Percentiles rank a stretch among this genome's conserved stretches.
These are phyloP conservation scores for Amaranthus tricolor DNA, from an alignment of 179 eudicot genomes.

Conservation along the genomic window DNA sequence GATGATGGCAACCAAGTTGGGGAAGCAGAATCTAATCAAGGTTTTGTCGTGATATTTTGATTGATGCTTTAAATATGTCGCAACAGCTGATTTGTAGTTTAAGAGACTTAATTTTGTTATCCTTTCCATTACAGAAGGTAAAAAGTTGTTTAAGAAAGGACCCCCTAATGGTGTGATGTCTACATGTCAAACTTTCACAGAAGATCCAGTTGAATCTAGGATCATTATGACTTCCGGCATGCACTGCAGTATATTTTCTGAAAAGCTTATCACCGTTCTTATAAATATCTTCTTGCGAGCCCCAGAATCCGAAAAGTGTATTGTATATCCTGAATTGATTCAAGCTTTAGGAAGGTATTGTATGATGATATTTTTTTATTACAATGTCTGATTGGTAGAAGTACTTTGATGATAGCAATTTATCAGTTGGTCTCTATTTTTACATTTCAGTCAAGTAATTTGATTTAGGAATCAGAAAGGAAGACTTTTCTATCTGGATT, in stretches of 20 bases:
- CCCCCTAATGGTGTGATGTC: slow-evolving; percentile 39
- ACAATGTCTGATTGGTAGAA: neutral
- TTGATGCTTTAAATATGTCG: slow-evolving; percentile 5
- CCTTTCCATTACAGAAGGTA: slow-evolving; percentile 32
- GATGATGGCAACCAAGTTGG: slow-evolving; percentile 42
- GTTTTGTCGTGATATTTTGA: slow-evolving; percentile 27
- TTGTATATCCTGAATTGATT: slow-evolving; percentile 63
- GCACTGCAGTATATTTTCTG: slow-evolving; percentile 63
- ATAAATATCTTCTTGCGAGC: slow-evolving; percentile 75
- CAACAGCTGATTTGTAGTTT: neutral
- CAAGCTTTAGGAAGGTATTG: slow-evolving; percentile 78
- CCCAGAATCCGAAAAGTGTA: slow-evolving; percentile 65
- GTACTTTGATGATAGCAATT: slow-evolving; percentile 7
- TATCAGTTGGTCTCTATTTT: neutral
- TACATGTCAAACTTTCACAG: slow-evolving; percentile 31
- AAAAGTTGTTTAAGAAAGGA: slow-evolving; percentile 29
- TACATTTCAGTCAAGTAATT: neutral
- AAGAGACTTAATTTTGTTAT: slow-evolving; percentile 7
- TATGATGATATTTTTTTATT: slow-evolving; percentile 7
- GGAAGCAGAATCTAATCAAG: slow-evolving; percentile 29
- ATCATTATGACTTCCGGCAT: slow-evolving; percentile 23
- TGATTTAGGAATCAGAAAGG: neutral
- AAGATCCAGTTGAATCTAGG: slow-evolving; percentile 30
- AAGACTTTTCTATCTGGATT: neutral
- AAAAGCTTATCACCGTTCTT: slow-evolving; percentile 77